phyloP scores from a whole-genome alignment of 2,329 filamentous ascomycete species.

The Aspergillus novofumigatus region DNA sequence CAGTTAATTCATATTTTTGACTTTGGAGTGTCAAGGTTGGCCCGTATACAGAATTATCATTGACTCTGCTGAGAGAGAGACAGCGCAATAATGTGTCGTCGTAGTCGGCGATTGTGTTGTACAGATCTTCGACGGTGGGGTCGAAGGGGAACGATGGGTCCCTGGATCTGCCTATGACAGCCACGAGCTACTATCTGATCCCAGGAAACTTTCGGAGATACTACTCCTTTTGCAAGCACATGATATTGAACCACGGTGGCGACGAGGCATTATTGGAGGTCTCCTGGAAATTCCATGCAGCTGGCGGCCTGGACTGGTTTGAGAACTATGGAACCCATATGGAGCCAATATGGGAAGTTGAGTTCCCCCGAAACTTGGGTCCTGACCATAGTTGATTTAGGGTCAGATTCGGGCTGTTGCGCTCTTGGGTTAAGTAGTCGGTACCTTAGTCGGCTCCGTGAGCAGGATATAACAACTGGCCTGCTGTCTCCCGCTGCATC shows the following conservation, averaged over 20 bases:
- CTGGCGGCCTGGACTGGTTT: neutral
- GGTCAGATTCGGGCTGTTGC: neutral
- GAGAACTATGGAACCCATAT: neutral
- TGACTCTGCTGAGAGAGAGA: neutral
- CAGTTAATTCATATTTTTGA: neutral
- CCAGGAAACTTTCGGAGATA: constrained; percentile 16
- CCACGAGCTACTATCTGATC: constrained; percentile 1
- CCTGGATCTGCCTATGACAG: constrained; percentile 19
- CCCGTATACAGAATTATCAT: neutral
- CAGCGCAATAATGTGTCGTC: neutral
- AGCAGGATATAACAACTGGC: neutral
- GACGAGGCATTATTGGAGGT: constrained; percentile 5
- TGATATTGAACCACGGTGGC: neutral
- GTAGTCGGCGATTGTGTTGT: neutral
- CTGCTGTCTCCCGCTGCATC: neutral
- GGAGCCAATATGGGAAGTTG: neutral
- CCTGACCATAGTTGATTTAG: neutral
- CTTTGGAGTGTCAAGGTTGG: neutral
- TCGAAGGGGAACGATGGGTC: constrained; percentile 17
- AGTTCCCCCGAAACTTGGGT: neutral
- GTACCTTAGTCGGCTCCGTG: neutral
- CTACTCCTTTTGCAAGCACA: constrained; percentile 15
- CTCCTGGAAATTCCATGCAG: neutral
- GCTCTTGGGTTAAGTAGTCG: neutral
- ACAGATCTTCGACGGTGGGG: constrained; percentile 11